phyloP scores from a whole-genome alignment of 345 rosid species.

The Pseudoturritis turrita region DNA sequence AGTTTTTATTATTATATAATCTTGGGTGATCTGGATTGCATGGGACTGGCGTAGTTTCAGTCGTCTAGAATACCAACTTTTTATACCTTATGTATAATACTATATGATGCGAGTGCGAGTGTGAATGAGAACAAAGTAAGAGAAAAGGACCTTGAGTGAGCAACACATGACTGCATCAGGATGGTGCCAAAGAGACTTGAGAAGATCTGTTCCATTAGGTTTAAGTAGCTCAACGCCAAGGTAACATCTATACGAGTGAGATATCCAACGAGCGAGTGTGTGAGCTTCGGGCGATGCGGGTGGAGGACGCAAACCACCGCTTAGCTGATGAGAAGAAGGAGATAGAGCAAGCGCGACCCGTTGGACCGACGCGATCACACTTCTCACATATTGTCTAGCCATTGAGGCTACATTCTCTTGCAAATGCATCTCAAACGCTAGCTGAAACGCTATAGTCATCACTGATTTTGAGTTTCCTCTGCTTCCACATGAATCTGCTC shows the following conservation, averaged over 20 bases:
- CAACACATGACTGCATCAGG: constrained; percentile 88
- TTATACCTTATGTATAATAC: neutral
- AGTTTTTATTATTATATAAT: too few relatives aligned
- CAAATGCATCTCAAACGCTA: constrained; percentile 81
- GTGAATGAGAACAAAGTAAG: neutral
- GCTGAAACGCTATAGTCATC: constrained; percentile 95
- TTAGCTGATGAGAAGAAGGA: constrained; percentile 63
- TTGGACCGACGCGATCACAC: constrained; percentile 86
- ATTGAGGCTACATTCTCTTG: constrained; percentile 83
- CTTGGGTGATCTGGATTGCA: too few relatives aligned
- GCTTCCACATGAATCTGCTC: constrained; percentile 51
- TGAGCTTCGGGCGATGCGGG: constrained; percentile 88
- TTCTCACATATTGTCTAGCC: constrained; percentile 90
- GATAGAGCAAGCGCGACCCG: constrained; percentile 95
- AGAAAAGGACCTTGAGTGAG: constrained; percentile 57
- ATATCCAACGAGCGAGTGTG: constrained; percentile 87
- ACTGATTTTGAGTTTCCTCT: constrained; percentile 70
- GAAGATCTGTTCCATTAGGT: constrained; percentile 65
- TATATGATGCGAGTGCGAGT: neutral
- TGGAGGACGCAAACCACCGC: constrained; percentile 53
- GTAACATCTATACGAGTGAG: constrained; percentile 77
- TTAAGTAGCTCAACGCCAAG: constrained; percentile 81
- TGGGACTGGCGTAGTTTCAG: too few relatives aligned
- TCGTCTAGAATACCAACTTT: neutral
- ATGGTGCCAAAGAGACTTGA: constrained; percentile 86